phyloP scores from a whole-genome alignment of 306 rosid species.

The Citrullus colocynthis region DNA sequence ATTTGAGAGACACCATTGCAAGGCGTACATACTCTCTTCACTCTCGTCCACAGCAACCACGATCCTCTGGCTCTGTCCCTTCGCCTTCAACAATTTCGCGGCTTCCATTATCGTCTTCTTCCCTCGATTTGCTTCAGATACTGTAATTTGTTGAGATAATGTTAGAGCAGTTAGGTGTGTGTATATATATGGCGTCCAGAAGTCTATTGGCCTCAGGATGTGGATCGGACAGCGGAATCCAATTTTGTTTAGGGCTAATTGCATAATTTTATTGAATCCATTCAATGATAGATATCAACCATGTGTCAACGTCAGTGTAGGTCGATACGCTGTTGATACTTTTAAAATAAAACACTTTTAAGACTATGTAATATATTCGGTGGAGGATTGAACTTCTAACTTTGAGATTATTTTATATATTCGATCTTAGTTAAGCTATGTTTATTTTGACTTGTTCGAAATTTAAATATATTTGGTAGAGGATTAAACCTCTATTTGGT shows the following conservation, averaged over 20 bases:
- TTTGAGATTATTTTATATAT: no score
- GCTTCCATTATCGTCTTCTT: slow-evolving; percentile 13
- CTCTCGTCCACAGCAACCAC: slow-evolving; percentile 82
- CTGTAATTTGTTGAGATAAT: neutral
- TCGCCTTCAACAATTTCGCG: slow-evolving; percentile 19
- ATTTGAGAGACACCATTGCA: slow-evolving; percentile 59
- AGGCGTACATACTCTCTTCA: slow-evolving; percentile 68
- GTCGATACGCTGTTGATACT: no score
- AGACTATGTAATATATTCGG: no score
- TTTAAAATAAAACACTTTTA: no score
- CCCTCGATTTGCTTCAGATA: neutral
- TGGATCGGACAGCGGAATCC: neutral
- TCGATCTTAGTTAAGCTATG: no score
- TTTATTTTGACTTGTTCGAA: no score
- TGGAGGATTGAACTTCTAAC: no score
- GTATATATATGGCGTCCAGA: neutral
- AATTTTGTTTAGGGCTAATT: neutral
- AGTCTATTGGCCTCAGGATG: neutral
- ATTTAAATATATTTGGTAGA: no score
- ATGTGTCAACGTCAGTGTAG: no score
- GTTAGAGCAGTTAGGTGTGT: neutral
- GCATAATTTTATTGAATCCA: neutral
- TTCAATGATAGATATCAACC: neutral
- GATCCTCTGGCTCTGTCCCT: slow-evolving; percentile 22
- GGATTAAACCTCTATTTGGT: no score